phyloP scores from a whole-genome alignment of 2,329 filamentous ascomycete species.

The Coleophoma eucalyptorum region DNA sequence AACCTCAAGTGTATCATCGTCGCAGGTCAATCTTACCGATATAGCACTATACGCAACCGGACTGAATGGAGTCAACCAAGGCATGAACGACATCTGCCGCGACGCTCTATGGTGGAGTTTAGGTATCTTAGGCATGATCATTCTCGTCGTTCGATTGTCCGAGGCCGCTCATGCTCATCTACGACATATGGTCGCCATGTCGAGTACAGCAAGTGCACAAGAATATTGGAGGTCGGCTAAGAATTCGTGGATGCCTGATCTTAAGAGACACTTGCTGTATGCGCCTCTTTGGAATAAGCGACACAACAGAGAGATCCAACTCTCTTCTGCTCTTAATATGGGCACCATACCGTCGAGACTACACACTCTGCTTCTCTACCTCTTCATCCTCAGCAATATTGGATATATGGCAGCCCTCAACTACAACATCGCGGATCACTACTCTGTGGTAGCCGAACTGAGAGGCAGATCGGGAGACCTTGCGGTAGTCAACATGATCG shows the following conservation, averaged over 20 bases:
- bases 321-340: constrained; percentile 56
- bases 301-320: constrained; percentile 63
- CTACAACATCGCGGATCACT: constrained; percentile 54
- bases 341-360: constrained; percentile 64
- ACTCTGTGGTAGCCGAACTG: constrained; percentile 72
- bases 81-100: constrained; percentile 52
- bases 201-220: constrained; percentile 45
- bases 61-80: constrained; percentile 58
- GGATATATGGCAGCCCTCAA: constrained; percentile 60
- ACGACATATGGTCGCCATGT: constrained; percentile 57
- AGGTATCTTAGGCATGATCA: constrained; percentile 48
- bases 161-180: constrained; percentile 53
- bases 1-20: too few relatives aligned
- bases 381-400: constrained; percentile 58
- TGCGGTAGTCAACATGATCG: constrained; percentile 86
- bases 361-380: constrained; percentile 51
- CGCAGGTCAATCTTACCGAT: constrained; percentile 6
- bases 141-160: constrained; percentile 49
- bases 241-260: constrained; percentile 55
- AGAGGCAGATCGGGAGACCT: constrained; percentile 83
- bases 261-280: constrained; percentile 61
- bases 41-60: constrained; percentile 52
- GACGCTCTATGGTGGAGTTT: constrained; percentile 58
- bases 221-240: constrained; percentile 55
- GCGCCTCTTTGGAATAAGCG: constrained; percentile 62